Conservation (phyloP, 257 asterid genomes). For the Sherardia arvensis region DNA sequence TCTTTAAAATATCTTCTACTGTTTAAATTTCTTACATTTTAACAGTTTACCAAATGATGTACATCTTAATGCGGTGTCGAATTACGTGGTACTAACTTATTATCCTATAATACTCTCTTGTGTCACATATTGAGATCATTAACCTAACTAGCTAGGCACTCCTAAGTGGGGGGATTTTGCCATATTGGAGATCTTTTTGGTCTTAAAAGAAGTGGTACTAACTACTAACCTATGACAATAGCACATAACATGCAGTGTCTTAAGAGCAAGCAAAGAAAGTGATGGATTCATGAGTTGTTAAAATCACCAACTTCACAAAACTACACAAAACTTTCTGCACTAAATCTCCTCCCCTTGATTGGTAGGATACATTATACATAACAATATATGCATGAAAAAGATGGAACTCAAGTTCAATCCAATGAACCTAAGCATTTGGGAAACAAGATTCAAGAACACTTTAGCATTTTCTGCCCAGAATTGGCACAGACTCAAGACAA, state of each 20-base stretch:
- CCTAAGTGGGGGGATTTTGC: neutral
- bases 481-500: slow-evolving; percentile 15
- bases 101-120: neutral
- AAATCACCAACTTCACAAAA: neutral
- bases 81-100: neutral
- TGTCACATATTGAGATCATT: neutral
- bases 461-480: slow-evolving; percentile 21
- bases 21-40: too few species aligned
- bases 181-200: neutral
- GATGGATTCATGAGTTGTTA: neutral
- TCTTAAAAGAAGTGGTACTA: neutral
- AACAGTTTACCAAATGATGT: too few species aligned
- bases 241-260: neutral
- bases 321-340: neutral
- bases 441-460: slow-evolving; percentile 15
- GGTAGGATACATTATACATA: neutral
- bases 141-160: neutral
- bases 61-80: neutral
- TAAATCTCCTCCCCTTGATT: neutral
- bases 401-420: neutral
- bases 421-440: slow-evolving; percentile 13
- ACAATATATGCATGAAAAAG: neutral
- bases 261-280: neutral
- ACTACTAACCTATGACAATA: neutral
- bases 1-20: too few species aligned